A percentile compares a stretch with the other conserved stretches of the same genome.
phyloP scores from a whole-genome alignment of 192 early-diverging fungal species.

The Coemansia sp. region DNA sequence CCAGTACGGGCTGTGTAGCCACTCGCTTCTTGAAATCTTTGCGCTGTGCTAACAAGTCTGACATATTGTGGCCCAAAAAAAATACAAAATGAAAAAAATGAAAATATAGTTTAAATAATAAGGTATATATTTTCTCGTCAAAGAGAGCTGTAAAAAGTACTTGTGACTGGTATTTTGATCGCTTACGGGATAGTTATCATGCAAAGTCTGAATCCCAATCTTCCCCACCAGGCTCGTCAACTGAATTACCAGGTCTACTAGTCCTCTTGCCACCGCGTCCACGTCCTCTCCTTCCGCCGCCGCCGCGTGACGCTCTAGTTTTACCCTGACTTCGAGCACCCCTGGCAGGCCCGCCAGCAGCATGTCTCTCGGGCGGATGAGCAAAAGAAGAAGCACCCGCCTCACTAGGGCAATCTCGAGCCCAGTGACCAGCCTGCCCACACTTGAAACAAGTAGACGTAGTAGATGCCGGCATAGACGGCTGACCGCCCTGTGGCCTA shows the following conservation, averaged over 20 bases:
- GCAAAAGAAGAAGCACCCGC: neutral
- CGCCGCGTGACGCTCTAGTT: neutral
- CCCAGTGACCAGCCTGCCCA: slow-evolving; percentile 40
- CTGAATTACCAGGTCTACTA: neutral
- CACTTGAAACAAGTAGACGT: slow-evolving; percentile 41
- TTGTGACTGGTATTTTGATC: neutral
- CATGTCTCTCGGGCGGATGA: neutral
- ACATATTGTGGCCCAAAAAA: slow-evolving; percentile 14
- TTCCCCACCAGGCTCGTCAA: neutral
- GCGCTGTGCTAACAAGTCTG: slow-evolving; percentile 26
- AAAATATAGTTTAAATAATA: neutral
- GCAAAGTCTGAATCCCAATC: slow-evolving; percentile 11
- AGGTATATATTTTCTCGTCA: neutral
- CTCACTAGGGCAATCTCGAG: slow-evolving; percentile 33
- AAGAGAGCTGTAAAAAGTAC: neutral
- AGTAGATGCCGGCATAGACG: neutral
- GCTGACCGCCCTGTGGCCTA: neutral
- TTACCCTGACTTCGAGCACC: slow-evolving; percentile 12
- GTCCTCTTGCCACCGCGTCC: neutral
- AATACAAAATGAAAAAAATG: neutral
- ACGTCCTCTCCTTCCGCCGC: slow-evolving; percentile 13
- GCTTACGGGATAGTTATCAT: neutral
- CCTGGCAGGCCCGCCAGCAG: slow-evolving; percentile 13
- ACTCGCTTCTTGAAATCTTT: slow-evolving; percentile 54
- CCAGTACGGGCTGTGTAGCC: slow-evolving; percentile 52